Conservation (phyloP, 2,329 filamentous ascomycete species). For the Xylariaceae sp. region DNA sequence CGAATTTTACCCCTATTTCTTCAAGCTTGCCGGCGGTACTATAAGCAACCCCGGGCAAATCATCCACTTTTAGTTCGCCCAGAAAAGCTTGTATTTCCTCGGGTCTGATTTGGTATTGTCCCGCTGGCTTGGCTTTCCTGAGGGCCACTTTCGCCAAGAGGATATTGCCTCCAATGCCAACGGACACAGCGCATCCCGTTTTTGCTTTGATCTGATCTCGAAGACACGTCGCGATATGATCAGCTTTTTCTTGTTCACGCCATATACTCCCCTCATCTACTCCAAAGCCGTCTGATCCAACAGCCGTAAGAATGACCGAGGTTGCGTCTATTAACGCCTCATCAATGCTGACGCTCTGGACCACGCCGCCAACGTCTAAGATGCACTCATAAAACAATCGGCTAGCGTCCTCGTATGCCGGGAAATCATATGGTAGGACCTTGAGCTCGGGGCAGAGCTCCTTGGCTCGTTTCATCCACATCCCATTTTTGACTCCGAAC, state of each 20-base stretch:
- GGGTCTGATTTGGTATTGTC: constrained; percentile 81
- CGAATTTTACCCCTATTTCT: constrained; percentile 73
- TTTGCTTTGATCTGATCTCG: constrained; percentile 64
- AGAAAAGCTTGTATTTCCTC: constrained; percentile 74
- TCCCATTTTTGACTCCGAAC: constrained; percentile 90
- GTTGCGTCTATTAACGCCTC: constrained; percentile 88
- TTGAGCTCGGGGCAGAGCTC: constrained; percentile 81
- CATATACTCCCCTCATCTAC: constrained; percentile 63
- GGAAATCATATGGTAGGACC: constrained; percentile 92
- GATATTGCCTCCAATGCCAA: constrained; percentile 89
- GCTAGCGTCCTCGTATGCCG: constrained; percentile 89
- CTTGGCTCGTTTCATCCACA: constrained; percentile 95
- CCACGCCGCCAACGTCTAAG: constrained; percentile 68
- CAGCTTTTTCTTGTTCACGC: constrained; percentile 72
- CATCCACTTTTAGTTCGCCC: constrained; percentile 68
- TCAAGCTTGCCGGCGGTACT: constrained; percentile 85
- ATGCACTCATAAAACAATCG: constrained; percentile 81
- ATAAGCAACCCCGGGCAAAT: constrained; percentile 86
- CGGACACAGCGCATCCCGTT: constrained; percentile 82
- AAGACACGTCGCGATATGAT: constrained; percentile 62
- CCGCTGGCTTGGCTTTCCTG: constrained; percentile 87
- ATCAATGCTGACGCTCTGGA: constrained; percentile 96
- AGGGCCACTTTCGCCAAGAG: constrained; percentile 86
- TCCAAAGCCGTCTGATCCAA: constrained; percentile 60
- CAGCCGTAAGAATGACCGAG: constrained; percentile 57